These are phyloP conservation scores for Coniosporium apollinis DNA, from an alignment of 495 filamentous ascomycete genomes.

Conservation along the genomic window DNA sequence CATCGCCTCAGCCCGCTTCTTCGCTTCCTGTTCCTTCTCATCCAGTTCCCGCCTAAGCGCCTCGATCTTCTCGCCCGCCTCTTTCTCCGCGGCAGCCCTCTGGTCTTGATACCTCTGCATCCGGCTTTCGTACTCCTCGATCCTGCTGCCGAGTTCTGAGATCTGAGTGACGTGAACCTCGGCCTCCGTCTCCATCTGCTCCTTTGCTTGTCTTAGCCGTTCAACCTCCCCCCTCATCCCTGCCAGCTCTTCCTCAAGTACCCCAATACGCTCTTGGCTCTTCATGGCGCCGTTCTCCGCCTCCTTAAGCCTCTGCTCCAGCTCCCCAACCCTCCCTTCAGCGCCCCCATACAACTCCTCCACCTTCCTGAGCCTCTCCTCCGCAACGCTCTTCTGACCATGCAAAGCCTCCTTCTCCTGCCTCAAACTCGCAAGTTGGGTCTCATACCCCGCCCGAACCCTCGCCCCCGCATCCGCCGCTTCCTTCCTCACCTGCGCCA, in stretches of 20 bases:
- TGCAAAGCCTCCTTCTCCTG: background rate
- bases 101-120: background rate
- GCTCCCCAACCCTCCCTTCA: slow-evolving; percentile 7
- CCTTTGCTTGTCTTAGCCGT: too few species aligned
- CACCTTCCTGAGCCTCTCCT: slow-evolving; percentile 7
- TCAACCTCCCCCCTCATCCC: too few species aligned
- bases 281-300: background rate
- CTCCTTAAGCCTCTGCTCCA: slow-evolving; percentile 14
- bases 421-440: slow-evolving; percentile 7
- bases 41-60: background rate
- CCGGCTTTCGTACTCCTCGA: background rate
- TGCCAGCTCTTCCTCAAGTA: too few species aligned
- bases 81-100: background rate
- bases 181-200: background rate
- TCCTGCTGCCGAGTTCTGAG: background rate
- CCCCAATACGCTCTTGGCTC: too few species aligned
- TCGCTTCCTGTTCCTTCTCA: slow-evolving; percentile 1
- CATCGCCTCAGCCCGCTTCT: background rate
- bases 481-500: slow-evolving; percentile 11
- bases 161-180: background rate
- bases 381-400: slow-evolving; percentile 3
- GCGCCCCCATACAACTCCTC: slow-evolving; percentile 9
- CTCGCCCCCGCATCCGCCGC: too few species aligned
- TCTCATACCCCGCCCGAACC: too few species aligned
- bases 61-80: background rate